Conservation (phyloP, 257 asterid genomes). For the Plantago elongata region DNA sequence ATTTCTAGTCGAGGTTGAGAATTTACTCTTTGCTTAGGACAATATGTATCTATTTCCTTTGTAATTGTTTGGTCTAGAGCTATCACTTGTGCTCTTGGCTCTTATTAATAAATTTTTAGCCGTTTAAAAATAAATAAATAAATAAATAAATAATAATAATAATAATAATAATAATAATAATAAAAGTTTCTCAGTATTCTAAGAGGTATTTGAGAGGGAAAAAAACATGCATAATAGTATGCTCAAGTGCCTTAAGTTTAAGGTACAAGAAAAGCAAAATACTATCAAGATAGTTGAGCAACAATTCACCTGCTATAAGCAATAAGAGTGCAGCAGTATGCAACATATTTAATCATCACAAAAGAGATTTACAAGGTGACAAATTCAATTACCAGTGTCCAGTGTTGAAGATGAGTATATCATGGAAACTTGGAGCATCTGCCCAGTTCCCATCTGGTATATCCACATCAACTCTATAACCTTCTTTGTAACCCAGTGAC, state of each 20-base stretch:
- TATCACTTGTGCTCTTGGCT: no score
- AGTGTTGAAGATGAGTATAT: conserved; percentile 80
- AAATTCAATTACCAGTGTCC: conserved; percentile 74
- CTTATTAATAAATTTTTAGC: no score
- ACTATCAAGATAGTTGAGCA: conserved; percentile 7
- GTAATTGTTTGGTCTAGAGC: no score
- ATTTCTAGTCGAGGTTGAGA: no score
- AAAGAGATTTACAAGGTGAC: background rate
- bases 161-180: no score
- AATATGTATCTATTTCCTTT: no score
- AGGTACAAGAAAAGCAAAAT: background rate
- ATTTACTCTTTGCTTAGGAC: no score
- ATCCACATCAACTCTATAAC: conserved; percentile 86
- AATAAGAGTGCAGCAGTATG: no score
- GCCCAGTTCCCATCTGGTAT: conserved; percentile 89
- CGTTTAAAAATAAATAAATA: no score
- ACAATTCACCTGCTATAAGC: conserved; percentile 9
- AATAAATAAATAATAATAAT: no score
- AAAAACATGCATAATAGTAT: conserved; percentile 3
- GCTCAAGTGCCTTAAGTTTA: conserved; percentile 17
- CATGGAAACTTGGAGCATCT: conserved; percentile 67
- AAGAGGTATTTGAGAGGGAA: background rate
- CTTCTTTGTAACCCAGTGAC: conserved; percentile 88
- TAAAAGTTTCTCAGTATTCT: background rate
- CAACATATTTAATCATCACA: no score